Evolutionary conservation across 306 rosid species (phyloP).

Genomic region (Mimosa bimucronata): DNA sequence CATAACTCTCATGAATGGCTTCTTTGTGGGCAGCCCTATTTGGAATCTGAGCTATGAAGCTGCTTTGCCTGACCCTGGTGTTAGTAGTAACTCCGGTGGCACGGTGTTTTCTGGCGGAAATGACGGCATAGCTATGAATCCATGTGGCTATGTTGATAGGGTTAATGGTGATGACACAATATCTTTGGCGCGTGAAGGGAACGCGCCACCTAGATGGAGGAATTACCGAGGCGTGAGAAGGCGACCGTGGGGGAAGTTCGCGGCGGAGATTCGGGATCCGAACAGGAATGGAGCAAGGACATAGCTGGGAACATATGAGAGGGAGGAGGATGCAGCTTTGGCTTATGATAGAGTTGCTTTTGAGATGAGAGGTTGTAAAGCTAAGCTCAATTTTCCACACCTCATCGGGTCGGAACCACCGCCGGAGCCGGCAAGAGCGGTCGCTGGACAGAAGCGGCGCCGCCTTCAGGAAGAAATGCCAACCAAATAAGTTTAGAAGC

Average conservation of each 20-base stretch:
- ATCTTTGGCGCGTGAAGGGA: background rate
- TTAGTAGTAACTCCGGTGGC: too few relatives aligned
- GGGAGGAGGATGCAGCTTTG: too few relatives aligned
- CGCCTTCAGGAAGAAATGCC: background rate
- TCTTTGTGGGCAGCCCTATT: background rate
- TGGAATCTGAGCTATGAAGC: too few relatives aligned
- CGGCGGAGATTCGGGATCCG: too few relatives aligned
- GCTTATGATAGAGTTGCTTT: constrained; percentile 51
- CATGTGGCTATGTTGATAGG: background rate
- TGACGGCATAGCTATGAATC: background rate
- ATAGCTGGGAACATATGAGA: too few relatives aligned
- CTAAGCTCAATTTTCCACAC: too few relatives aligned
- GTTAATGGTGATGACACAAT: background rate
- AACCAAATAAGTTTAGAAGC: constrained; percentile 34
- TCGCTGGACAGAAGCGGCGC: background rate
- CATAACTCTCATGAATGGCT: background rate
- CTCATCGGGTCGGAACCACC: background rate
- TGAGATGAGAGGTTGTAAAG: too few relatives aligned
- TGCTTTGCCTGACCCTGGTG: too few relatives aligned
- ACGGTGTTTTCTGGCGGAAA: background rate
- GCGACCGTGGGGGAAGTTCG: too few relatives aligned
- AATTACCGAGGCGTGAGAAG: too few relatives aligned
- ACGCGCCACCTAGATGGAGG: constrained; percentile 12
- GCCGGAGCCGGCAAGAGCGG: background rate
- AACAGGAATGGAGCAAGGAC: too few relatives aligned